Evolutionary conservation across 2,329 filamentous ascomycete species (phyloP), one percentile per base, ranked within the genome.

Genomic region (Penicillium hesseltinei): DNA sequence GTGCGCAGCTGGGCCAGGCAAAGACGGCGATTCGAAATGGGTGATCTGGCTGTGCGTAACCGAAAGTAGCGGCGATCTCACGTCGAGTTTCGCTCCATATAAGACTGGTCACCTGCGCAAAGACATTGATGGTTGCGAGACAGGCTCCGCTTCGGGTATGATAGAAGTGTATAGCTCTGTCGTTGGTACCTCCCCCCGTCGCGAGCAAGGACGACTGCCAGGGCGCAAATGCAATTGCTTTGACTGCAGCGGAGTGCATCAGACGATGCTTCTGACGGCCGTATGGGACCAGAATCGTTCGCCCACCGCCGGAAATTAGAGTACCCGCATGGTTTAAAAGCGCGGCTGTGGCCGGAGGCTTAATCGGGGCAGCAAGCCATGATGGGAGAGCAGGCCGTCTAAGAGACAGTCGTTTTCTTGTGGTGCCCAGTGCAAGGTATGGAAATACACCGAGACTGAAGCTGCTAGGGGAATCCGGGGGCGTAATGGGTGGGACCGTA

Each of bases 131-230:
- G 2, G 89, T 95, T 2, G 93, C 92, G 31, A 99, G 82, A 57
- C 87, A 87, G 2, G 91, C 86, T 5, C 93, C 94, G 0, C 92
- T 92, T 21, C 83, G 82, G 0, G 91, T 89, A 73, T 97, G 92
- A 74, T 89, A 97, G 78, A 99, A 99, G 75, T 96, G 92, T 57
- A 99, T 96, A 72, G 91, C 91, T 66, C 91, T 91, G 77, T 99
- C 93, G 68, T 95, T 96, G 45, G 90, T 93, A 25, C 94, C 94
- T 39, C 94, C 93, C 3, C 94, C 92, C 1, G 93, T 95, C 15
- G 94, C 94, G 39, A 99, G 76, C 5, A 99, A 82, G 4, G 88
- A 89, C 25, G 89, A 85, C 56, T 93, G 89, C 93, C 92, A 99
- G 0, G 94, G 93, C 62, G 93, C 96, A 75, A 97, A 97, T 2